A percentile compares a stretch with the other conserved stretches of the same genome.
phyloP scores from a whole-genome alignment of 2,329 filamentous ascomycete genomes.

The Arthrobotrys pseudoclavata region DNA sequence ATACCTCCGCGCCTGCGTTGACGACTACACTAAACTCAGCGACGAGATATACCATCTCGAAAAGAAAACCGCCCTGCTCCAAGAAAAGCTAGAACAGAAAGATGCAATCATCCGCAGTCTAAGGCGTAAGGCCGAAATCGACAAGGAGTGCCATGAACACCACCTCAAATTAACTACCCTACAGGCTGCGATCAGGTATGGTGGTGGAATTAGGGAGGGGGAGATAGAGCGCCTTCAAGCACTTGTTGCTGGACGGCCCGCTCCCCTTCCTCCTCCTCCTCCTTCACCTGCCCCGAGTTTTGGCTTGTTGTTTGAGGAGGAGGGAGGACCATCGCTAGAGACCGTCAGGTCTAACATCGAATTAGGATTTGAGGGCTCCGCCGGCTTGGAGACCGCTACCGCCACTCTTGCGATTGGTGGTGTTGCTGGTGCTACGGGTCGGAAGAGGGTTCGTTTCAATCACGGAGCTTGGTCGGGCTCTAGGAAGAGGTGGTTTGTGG shows the following conservation, averaged over 20 bases:
- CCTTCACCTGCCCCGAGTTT: not conserved
- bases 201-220: not conserved
- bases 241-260: not conserved
- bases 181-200: not conserved
- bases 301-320: not conserved
- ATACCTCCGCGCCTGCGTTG: not conserved
- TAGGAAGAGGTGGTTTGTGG: not conserved
- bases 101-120: not conserved
- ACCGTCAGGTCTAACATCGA: no score
- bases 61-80: not conserved
- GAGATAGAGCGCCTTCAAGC: not conserved
- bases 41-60: constrained; percentile 1
- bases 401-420: not conserved
- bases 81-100: not conserved
- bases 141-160: not conserved
- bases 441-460: not conserved
- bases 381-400: not conserved
- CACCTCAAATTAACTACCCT: not conserved
- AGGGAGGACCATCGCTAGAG: not conserved
- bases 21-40: not conserved
- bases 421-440: not conserved
- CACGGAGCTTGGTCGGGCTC: not conserved
- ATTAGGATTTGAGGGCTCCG: not conserved
- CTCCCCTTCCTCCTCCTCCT: not conserved
- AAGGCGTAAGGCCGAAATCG: not conserved